These are phyloP conservation scores for Meredithiella fracta DNA, from an alignment of 2,329 filamentous ascomycete genomes.

Conservation along the genomic window DNA sequence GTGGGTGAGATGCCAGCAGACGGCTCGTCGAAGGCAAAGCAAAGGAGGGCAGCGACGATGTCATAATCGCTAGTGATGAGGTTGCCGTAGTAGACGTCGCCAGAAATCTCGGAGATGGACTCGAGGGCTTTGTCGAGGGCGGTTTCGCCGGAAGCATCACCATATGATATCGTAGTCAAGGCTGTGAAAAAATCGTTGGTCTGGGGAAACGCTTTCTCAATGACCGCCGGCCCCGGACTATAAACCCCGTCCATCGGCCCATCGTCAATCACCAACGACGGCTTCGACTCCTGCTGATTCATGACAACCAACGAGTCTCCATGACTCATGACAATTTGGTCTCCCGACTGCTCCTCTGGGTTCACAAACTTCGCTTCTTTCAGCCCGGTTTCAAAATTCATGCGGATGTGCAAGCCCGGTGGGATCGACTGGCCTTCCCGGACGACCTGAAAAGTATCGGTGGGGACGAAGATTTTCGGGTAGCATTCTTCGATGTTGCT, in stretches of 20 bases:
- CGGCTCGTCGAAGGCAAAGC: conserved; percentile 29
- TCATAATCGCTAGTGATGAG: conserved; percentile 41
- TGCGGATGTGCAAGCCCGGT: conserved; percentile 45
- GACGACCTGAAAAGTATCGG: conserved; percentile 46
- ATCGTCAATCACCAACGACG: conserved; percentile 25
- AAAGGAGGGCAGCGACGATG: conserved; percentile 38
- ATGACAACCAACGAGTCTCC: conserved; percentile 33
- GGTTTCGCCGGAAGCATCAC: conserved; percentile 21
- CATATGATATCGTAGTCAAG: conserved; percentile 31
- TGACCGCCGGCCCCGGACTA: conserved; percentile 21
- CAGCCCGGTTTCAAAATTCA: conserved; percentile 46
- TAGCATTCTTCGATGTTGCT: conserved; percentile 44
- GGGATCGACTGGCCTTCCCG: conserved; percentile 50
- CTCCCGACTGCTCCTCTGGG: conserved; percentile 41
- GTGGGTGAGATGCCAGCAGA: conserved; percentile 15
- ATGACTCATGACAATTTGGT: conserved; percentile 30
- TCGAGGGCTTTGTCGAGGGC: conserved; percentile 35
- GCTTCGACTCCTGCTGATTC: conserved; percentile 22
- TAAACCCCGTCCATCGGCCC: conserved; percentile 32
- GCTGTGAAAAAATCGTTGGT: conserved; percentile 28
- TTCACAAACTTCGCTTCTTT: conserved; percentile 52
- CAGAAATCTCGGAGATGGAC: conserved; percentile 44
- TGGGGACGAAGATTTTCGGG: conserved; percentile 45
- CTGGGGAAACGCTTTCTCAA: conserved; percentile 12
- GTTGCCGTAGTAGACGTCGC: conserved; percentile 54